Conservation (phyloP, 345 rosid species). For the Camelina neglecta region DNA sequence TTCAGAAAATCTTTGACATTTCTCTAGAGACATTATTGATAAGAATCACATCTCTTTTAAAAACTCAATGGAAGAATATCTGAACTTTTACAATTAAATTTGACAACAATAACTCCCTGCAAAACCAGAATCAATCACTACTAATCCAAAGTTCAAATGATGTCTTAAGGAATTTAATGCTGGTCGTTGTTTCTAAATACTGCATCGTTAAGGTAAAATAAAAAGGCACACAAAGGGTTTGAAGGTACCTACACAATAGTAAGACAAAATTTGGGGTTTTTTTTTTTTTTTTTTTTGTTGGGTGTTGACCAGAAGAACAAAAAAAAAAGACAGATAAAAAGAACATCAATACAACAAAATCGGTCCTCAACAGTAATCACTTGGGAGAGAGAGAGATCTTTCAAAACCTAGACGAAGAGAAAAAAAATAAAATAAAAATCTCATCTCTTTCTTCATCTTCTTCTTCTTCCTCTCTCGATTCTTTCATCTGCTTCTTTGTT, state of each 20-base stretch:
- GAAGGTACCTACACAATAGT: slow-evolving; percentile 20
- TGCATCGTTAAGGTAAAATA: slow-evolving; percentile 21
- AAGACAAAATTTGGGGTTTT: background rate
- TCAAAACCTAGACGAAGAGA: slow-evolving; percentile 30
- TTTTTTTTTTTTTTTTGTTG: background rate
- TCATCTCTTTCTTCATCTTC: slow-evolving; percentile 14
- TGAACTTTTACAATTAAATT: background rate
- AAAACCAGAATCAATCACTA: slow-evolving; percentile 9
- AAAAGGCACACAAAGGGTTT: background rate
- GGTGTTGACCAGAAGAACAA: background rate
- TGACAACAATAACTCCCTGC: background rate
- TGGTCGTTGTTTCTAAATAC: slow-evolving; percentile 36
- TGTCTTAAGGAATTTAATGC: slow-evolving; percentile 24
- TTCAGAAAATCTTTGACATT: background rate
- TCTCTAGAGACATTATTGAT: background rate
- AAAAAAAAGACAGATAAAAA: background rate
- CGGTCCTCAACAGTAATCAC: slow-evolving; percentile 41
- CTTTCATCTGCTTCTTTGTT: slow-evolving; percentile 1
- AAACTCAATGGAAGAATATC: background rate
- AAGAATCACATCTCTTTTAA: background rate
- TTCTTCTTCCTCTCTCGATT: slow-evolving; percentile 16
- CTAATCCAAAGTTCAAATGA: slow-evolving; percentile 22
- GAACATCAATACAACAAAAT: slow-evolving; percentile 37
- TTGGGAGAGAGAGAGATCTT: slow-evolving; percentile 24
- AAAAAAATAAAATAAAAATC: slow-evolving; percentile 16